Conservation (phyloP, 139 green algal species). For the Tetraselmis striata region DNA sequence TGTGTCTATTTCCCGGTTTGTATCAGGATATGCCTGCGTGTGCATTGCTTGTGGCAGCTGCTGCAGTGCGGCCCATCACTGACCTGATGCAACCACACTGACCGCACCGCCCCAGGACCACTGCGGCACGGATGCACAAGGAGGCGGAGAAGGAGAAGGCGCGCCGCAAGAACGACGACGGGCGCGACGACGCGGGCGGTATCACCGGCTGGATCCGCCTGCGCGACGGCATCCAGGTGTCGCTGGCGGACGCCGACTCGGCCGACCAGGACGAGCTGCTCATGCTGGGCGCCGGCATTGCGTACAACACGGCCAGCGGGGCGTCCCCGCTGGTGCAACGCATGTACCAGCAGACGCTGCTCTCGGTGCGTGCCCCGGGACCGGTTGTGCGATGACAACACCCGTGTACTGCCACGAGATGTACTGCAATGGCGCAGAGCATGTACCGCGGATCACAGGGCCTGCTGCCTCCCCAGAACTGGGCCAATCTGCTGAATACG, state of each 20-base stretch:
- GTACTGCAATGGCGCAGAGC: too few species aligned
- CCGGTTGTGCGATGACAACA: too few species aligned
- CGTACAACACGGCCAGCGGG: conserved; percentile 21
- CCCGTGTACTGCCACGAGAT: too few species aligned
- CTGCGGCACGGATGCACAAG: conserved; percentile 10
- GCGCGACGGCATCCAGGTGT: conserved; percentile 11
- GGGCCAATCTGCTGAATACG: too few species aligned
- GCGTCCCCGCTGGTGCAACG: conserved; percentile 34
- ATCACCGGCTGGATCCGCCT: neutral
- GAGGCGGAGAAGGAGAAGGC: conserved; percentile 12
- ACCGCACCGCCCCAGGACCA: neutral
- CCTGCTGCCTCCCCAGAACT: too few species aligned
- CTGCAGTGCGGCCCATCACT: too few species aligned
- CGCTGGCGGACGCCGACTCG: conserved; percentile 27
- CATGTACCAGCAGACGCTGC: conserved; percentile 19
- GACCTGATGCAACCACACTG: too few species aligned
- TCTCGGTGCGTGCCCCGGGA: neutral
- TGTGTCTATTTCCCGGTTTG: too few species aligned
- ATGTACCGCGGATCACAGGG: too few species aligned
- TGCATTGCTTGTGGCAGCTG: too few species aligned
- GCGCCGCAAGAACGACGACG: conserved; percentile 5
- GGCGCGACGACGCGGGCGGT: conserved; percentile 9
- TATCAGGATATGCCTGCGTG: too few species aligned
- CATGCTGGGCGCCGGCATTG: conserved; percentile 42
- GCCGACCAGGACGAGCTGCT: conserved; percentile 39